These are phyloP conservation scores for Xerocomus cyaneibrunnescens DNA, from an alignment of 1,284 basidiomycete genomes.

Conservation along the genomic window DNA sequence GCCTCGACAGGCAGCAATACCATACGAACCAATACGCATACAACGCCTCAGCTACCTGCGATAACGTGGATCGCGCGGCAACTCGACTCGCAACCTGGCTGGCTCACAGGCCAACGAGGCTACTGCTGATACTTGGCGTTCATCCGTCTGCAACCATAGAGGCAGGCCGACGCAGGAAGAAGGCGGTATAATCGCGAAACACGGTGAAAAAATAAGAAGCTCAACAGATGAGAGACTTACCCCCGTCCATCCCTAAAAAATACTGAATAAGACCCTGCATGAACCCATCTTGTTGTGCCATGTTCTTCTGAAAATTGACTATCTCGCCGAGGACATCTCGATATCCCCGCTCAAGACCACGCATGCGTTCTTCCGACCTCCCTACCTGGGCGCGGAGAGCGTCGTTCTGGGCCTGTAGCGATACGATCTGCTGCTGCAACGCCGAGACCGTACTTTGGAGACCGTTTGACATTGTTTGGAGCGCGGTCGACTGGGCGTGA, in stretches of 20 bases:
- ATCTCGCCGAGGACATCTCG: conserved; percentile 79
- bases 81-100: too few species aligned
- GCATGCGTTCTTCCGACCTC: conserved; percentile 54
- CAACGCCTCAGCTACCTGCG: too few species aligned
- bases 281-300: conserved; percentile 83
- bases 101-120: too few species aligned
- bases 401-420: conserved; percentile 33
- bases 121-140: too few species aligned
- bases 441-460: conserved; percentile 28
- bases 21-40: background rate
- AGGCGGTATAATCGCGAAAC: background rate
- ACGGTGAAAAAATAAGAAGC: background rate
- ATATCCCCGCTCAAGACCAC: conserved; percentile 71
- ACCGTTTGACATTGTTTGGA: conserved; percentile 29
- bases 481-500: conserved; percentile 27
- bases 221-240: conserved; percentile 36
- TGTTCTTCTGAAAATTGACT: conserved; percentile 79
- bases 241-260: conserved; percentile 71
- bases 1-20: background rate
- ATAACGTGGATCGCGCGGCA: too few species aligned
- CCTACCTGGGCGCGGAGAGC: conserved; percentile 54
- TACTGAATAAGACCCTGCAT: conserved; percentile 84
- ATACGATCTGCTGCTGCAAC: conserved; percentile 27
- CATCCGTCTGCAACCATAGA: background rate
- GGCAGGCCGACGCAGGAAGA: background rate